Evolutionary conservation across 2,329 filamentous ascomycete species (phyloP), one percentile per base, ranked within the genome.

Genomic region (Colletotrichum magnum): DNA sequence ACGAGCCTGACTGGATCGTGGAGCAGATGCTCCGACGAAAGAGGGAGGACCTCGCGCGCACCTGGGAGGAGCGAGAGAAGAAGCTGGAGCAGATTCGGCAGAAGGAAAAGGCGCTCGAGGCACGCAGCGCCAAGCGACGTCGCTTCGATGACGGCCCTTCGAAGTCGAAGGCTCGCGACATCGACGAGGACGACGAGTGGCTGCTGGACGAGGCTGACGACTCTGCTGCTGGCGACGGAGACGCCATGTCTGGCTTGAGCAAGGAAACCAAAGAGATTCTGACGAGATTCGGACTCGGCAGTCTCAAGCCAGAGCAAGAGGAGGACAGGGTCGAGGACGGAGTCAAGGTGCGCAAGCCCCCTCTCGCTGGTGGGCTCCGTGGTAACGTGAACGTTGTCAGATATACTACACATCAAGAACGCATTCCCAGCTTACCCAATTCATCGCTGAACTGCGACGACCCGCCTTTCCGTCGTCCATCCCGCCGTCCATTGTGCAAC

Each of bases 391-490:
- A 18, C 39, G 5, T 18, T 9, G 43, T 58, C 78, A 90, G 85
- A 93, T 98, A 59, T 97, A 93, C 79, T 97, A 95, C 81, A 96
- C 94, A 64, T 98, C 95, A 7, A 89, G 95, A 76, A 98, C 95
- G 1, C 95, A 98, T 79, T 98, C 95, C 3, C 95, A 98, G 76
- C 82, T 98, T 15, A 92, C 92, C 1, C 95, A 98, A 77, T 97
- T 98, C 79, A 91, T 95, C 18, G 88, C 90, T 50, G 95, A 98
- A 78, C 82, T 98, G 58, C 89, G 91, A 2, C 90, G 94, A 32
- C 93, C 97, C n/a, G 82, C 83, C 0, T 90, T 97, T 69, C 93
- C 94, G 5, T 86, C 93, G 0, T 93, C 92, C 2, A 79, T 96
- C 3, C 88, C 89, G 0, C 72, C 75, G 2, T 81, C 81, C 0